A percentile compares a stretch with the other conserved stretches of the same genome.
Evolutionary conservation across 805 yeast genomes (phyloP).

Genomic region (Sugiyamaella valdiviana): DNA sequence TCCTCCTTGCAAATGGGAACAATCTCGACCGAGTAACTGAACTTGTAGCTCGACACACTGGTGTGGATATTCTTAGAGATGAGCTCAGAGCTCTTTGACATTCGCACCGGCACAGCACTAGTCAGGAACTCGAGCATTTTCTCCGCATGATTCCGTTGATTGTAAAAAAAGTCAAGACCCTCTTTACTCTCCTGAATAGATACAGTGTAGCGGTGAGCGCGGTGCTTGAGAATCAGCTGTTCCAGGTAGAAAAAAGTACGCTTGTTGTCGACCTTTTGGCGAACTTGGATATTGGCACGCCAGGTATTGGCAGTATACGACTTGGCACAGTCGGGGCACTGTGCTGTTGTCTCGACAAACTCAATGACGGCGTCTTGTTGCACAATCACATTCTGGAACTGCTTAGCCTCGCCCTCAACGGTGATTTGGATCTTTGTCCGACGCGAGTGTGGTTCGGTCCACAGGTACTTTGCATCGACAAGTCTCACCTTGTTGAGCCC

Average conservation of each 20-base stretch:
- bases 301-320: conserved; percentile 95
- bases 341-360: conserved; percentile 88
- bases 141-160: conserved; percentile 82
- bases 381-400: conserved; percentile 75
- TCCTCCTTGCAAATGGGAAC: conserved; percentile 98
- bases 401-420: conserved; percentile 86
- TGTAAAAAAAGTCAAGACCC: conserved; percentile 90
- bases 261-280: conserved; percentile 96
- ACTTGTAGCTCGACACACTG: conserved; percentile 81
- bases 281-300: conserved; percentile 95
- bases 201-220: conserved; percentile 89
- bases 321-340: conserved; percentile 98
- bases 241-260: conserved; percentile 93
- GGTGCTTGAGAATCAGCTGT: conserved; percentile 86
- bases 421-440: conserved; percentile 86
- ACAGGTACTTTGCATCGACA: conserved; percentile 88
- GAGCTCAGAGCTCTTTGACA: conserved; percentile 83
- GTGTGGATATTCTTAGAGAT: conserved; percentile 89
- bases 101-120: conserved; percentile 77
- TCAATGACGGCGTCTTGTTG: conserved; percentile 95
- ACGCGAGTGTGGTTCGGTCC: conserved; percentile 99
- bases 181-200: conserved; percentile 89
- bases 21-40: conserved; percentile 86
- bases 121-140: conserved; percentile 88
- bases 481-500: conserved; percentile 81